Evolutionary conservation across 2,329 filamentous ascomycete genomes (phyloP).

Genomic region (Coniochaeta sp.): DNA sequence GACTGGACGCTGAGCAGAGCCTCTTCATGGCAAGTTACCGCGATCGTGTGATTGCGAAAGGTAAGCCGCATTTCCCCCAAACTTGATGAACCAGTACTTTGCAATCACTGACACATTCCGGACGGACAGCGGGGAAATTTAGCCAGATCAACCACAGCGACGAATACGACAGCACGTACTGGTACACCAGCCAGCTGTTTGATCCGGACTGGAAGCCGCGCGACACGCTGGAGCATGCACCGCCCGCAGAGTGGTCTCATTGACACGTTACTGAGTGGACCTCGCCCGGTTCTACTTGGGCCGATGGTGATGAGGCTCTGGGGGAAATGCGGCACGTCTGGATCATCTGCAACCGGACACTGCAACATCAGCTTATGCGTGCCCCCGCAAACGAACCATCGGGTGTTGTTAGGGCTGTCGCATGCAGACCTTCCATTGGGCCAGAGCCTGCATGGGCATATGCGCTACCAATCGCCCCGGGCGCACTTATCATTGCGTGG

Average conservation of each 20-base stretch:
- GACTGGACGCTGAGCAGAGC: constrained; percentile 16
- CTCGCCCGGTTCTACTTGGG: background rate
- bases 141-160: constrained; percentile 14
- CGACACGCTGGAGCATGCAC: constrained; percentile 16
- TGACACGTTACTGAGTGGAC: background rate
- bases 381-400: background rate
- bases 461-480: background rate
- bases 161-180: constrained; percentile 13
- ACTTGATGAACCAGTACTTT: background rate
- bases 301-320: background rate
- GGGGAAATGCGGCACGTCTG: background rate
- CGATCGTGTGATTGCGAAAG: constrained; percentile 13
- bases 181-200: constrained; percentile 19
- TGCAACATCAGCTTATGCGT: background rate
- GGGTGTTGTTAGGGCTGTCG: background rate
- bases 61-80: constrained; percentile 8
- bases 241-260: constrained; percentile 7
- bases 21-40: constrained; percentile 16
- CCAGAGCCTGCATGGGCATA: background rate
- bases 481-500: background rate
- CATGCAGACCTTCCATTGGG: background rate
- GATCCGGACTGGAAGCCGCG: constrained; percentile 16
- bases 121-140: constrained; percentile 8
- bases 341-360: background rate
- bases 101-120: background rate